Conservation (phyloP, 2,329 filamentous ascomycete genomes). For the Claviceps maximensis region DNA sequence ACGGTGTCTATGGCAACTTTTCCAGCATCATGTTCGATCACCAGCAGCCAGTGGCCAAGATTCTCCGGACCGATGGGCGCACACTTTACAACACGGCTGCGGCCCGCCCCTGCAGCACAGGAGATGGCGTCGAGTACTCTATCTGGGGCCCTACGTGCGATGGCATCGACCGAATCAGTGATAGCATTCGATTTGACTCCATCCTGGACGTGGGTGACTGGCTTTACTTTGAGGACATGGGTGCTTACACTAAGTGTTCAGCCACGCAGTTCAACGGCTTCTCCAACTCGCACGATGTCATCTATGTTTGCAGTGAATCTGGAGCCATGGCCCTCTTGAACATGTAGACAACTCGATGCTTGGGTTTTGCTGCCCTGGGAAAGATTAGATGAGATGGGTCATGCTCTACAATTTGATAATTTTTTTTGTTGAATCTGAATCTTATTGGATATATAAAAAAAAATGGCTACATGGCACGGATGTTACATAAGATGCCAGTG, state of each 20-base stretch:
- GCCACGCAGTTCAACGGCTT: conserved; percentile 98
- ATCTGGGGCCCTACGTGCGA: conserved; percentile 98
- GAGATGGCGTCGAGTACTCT: conserved; percentile 64
- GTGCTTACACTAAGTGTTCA: conserved; percentile 95
- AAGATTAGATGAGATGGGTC: not conserved
- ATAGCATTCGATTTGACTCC: conserved; percentile 63
- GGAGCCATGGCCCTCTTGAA: conserved; percentile 62
- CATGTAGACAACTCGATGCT: not conserved
- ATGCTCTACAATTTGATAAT: not conserved
- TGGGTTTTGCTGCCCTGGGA: not conserved
- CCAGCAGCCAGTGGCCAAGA: conserved; percentile 75
- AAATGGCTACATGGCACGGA: not conserved
- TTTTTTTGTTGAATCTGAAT: not conserved
- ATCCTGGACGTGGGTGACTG: conserved; percentile 87
- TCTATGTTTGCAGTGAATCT: conserved; percentile 90
- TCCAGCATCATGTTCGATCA: conserved; percentile 99
- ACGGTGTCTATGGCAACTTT: conserved; percentile 96
- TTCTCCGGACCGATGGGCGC: conserved; percentile 51
- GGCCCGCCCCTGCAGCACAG: conserved; percentile 31
- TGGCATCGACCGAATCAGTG: conserved; percentile 87
- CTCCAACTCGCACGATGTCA: conserved; percentile 77
- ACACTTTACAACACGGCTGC: conserved; percentile 44
- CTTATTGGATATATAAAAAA: not conserved
- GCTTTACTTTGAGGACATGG: conserved; percentile 99
- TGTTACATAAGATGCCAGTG: not conserved